Percentiles rank a stretch among this genome's conserved stretches.
These are phyloP conservation scores for Xylariaceae sp. DNA, from an alignment of 2,329 filamentous ascomycete species.

Conservation along the genomic window DNA sequence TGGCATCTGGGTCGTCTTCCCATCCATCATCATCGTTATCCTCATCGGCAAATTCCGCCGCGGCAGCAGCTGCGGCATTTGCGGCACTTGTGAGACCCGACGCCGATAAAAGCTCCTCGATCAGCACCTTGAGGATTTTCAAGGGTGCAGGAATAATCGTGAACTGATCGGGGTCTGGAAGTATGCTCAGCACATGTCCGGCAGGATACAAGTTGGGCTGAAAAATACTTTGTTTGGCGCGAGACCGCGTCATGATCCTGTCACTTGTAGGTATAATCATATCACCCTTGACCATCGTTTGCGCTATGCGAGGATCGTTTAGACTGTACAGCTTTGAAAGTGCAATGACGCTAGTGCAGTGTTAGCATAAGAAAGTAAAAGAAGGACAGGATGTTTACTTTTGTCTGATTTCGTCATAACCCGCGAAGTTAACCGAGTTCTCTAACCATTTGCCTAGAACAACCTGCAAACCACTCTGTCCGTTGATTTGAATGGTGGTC, in stretches of 20 bases:
- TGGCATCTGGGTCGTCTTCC: conserved; percentile 81
- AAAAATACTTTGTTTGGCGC: conserved; percentile 77
- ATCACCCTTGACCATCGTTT: conserved; percentile 89
- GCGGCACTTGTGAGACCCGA: conserved; percentile 69
- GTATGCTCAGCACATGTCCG: conserved; percentile 37
- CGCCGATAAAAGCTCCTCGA: conserved; percentile 87
- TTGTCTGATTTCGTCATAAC: conserved; percentile 95
- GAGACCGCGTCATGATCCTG: conserved; percentile 92
- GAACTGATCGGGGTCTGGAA: conserved; percentile 82
- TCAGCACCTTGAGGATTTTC: conserved; percentile 95
- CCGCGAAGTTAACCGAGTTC: conserved; percentile 96
- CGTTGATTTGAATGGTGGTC: conserved; percentile 79
- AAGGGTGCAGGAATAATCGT: conserved; percentile 86
- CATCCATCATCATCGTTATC: conserved; percentile 82
- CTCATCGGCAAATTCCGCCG: conserved; percentile 62
- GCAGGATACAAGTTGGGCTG: conserved; percentile 21
- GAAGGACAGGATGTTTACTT: conserved; percentile 68
- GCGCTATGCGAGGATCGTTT: conserved; percentile 78
- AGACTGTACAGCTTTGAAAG: conserved; percentile 90
- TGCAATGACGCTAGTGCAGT: conserved; percentile 75
- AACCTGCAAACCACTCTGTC: conserved; percentile 82
- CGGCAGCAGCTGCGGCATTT: conserved; percentile 66
- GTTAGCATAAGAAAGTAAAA: conserved; percentile 40
- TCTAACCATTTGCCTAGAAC: conserved; percentile 96
- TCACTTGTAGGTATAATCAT: conserved; percentile 81